These are phyloP conservation scores for Russula compacta DNA, from an alignment of 768 basidiomycete species.

Conservation along the genomic window DNA sequence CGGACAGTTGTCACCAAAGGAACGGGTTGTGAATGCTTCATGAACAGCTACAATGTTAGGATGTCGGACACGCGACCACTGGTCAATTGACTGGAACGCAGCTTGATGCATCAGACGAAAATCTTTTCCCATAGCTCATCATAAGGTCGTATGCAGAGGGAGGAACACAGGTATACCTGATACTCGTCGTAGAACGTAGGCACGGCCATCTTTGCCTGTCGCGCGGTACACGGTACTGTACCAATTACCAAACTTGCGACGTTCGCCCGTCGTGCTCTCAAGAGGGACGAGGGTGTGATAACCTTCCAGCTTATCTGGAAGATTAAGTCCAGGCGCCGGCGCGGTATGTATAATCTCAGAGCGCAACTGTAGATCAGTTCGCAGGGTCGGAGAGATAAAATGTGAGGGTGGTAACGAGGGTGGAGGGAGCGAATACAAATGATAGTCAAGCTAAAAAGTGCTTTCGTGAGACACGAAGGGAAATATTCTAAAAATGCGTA, in stretches of 20 bases:
- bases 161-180: conserved; percentile 53
- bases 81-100: conserved; percentile 75
- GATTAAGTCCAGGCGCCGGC: conserved; percentile 37
- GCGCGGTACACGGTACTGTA: conserved; percentile 81
- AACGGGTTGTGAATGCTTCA: conserved; percentile 92
- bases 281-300: conserved; percentile 84
- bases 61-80: conserved; percentile 79
- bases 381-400: conserved; percentile 77
- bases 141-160: not conserved
- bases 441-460: conserved; percentile 69
- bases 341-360: conserved; percentile 36
- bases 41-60: conserved; percentile 75
- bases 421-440: conserved; percentile 75
- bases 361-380: conserved; percentile 46
- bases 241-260: conserved; percentile 76
- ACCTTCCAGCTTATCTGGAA: conserved; percentile 83
- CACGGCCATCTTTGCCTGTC: conserved; percentile 63
- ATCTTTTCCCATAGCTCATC: conserved; percentile 36
- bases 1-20: conserved; percentile 89
- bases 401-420: conserved; percentile 52
- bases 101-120: conserved; percentile 74
- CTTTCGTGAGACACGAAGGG: not conserved
- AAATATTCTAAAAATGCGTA: conserved; percentile 27
- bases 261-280: conserved; percentile 48
- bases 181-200: conserved; percentile 73